Evolutionary conservation across 306 rosid species (phyloP).

Genomic region (Castanopsis chinensis): DNA sequence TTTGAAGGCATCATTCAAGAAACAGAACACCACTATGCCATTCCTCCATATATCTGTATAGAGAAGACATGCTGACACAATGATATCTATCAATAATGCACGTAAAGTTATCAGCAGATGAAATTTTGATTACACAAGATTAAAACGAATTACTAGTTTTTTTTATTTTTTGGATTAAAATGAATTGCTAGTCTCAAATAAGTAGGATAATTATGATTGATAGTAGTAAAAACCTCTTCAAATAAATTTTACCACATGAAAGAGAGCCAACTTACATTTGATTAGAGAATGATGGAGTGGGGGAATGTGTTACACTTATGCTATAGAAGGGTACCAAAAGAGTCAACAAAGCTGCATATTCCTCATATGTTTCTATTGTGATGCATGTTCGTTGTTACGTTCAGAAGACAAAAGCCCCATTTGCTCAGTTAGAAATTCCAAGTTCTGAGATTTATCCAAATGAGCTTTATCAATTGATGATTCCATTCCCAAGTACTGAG

Average conservation of each 20-base stretch:
- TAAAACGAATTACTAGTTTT: not conserved
- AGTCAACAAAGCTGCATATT: not conserved
- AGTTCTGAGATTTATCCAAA: constrained; percentile 28
- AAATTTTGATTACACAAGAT: not conserved
- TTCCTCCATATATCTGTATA: not conserved
- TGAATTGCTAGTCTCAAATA: not conserved
- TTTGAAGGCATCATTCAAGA: too few species aligned
- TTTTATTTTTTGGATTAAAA: not conserved
- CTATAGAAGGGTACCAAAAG: not conserved
- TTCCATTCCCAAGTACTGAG: constrained; percentile 29
- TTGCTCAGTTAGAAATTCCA: constrained; percentile 44
- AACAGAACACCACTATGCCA: too few species aligned
- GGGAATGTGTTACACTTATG: not conserved
- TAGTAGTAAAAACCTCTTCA: not conserved
- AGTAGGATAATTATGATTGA: not conserved
- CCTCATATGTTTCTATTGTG: not conserved
- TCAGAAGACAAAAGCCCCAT: constrained; percentile 43
- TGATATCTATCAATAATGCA: not conserved
- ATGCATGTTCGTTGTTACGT: constrained; percentile 20
- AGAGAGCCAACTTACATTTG: constrained; percentile 5
- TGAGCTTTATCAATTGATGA: constrained; percentile 18
- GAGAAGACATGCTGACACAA: not conserved
- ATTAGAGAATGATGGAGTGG: not conserved
- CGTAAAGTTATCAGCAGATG: not conserved
- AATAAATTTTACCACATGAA: not conserved